Evolutionary conservation across 176 grass and related monocot species (phyloP).

Genomic region (Carex parvula): DNA sequence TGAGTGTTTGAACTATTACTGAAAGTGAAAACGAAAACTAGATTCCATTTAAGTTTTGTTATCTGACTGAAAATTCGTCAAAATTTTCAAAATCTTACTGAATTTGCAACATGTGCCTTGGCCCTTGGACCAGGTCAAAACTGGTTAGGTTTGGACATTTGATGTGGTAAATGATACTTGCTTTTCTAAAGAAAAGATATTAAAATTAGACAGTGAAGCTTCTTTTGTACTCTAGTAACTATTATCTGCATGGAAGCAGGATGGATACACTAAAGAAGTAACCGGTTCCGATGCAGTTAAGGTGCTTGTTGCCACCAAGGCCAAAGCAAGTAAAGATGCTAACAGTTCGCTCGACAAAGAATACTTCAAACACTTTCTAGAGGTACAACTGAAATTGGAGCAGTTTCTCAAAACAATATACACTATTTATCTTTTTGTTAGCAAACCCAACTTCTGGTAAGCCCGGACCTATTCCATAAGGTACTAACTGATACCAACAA

Average conservation of each 20-base stretch:
- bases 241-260: conserved; percentile 31
- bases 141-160: neutral
- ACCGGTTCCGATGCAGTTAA: conserved; percentile 43
- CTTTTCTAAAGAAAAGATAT: neutral
- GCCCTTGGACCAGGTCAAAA: neutral
- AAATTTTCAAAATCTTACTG: neutral
- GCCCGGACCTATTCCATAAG: neutral
- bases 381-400: conserved; percentile 32
- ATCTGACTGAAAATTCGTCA: neutral
- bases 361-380: conserved; percentile 64
- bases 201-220: neutral
- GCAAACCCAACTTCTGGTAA: neutral
- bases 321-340: conserved; percentile 51
- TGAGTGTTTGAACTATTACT: neutral
- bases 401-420: neutral
- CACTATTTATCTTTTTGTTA: neutral
- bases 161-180: neutral
- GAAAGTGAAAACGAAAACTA: neutral
- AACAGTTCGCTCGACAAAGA: conserved; percentile 47
- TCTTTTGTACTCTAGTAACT: neutral
- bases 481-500: neutral
- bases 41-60: neutral
- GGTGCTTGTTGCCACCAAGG: conserved; percentile 57
- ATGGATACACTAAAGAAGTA: conserved; percentile 84
- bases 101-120: neutral